phyloP scores from a whole-genome alignment of 495 filamentous ascomycete genomes.

The Neurospora sp. region DNA sequence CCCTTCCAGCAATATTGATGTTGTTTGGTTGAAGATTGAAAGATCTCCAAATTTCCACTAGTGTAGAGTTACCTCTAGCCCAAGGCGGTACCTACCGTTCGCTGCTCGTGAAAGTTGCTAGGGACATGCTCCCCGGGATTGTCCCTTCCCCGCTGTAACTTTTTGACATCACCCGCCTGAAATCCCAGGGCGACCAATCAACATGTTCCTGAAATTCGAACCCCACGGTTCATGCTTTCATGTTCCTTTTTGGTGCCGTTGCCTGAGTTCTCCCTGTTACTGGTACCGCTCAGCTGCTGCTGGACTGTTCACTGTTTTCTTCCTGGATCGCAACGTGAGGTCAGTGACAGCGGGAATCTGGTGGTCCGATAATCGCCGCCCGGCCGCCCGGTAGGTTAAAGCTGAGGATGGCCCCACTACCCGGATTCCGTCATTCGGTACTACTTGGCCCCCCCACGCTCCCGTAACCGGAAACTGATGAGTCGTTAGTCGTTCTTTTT shows the following conservation, averaged over 20 bases:
- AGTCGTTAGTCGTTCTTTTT: not conserved
- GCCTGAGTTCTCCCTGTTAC: not conserved
- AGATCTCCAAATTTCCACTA: not conserved
- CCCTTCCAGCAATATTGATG: not conserved
- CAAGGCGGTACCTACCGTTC: not conserved
- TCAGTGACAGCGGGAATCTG: not conserved
- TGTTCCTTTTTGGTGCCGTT: not conserved
- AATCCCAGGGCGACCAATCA: not conserved
- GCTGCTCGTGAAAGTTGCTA: not conserved
- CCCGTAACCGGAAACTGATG: not conserved
- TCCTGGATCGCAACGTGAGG: not conserved
- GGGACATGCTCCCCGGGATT: not conserved
- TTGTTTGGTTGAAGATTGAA: not conserved
- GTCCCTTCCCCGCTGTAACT: not conserved
- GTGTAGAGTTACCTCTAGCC: not conserved
- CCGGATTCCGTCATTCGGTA: not conserved
- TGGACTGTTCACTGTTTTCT: not conserved
- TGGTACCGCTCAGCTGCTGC: not conserved
- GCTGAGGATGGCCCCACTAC: not conserved
- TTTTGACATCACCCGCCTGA: constrained; percentile 1
- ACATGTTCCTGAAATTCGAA: not conserved
- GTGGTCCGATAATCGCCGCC: not conserved
- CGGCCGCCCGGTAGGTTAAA: not conserved
- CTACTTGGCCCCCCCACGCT: not conserved
- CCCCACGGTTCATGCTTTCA: not conserved